These are phyloP conservation scores for Mallotus nudiflorus DNA, from an alignment of 345 rosid species.

Conservation along the genomic window DNA sequence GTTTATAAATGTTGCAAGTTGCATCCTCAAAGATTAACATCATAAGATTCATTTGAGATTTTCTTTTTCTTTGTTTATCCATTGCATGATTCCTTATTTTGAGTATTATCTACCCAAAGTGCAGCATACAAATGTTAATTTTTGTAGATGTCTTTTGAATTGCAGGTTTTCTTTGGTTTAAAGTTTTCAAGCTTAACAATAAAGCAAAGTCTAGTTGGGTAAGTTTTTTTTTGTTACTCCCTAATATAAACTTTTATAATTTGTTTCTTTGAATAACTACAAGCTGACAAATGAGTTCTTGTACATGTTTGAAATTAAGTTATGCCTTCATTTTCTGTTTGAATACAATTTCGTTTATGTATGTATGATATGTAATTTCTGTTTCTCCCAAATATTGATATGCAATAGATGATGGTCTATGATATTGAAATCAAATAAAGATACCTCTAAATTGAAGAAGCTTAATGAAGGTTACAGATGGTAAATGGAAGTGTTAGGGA, in stretches of 20 bases:
- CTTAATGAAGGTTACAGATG: too few relatives aligned
- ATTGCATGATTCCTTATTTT: not conserved
- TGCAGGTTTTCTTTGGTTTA: conserved; percentile 58
- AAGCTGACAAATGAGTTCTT: conserved; percentile 6
- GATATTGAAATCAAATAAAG: too few relatives aligned
- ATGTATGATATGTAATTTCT: too few relatives aligned
- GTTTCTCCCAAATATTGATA: too few relatives aligned
- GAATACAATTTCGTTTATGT: too few relatives aligned
- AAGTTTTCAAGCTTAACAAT: conserved; percentile 82
- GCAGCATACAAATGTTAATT: not conserved
- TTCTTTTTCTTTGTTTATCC: not conserved
- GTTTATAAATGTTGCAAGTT: not conserved
- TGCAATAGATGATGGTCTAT: too few relatives aligned
- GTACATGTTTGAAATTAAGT: not conserved
- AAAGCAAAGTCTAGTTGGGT: conserved; percentile 75
- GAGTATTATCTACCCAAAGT: not conserved
- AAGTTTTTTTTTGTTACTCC: conserved; percentile 34
- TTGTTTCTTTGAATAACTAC: not conserved
- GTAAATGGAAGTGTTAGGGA: not conserved
- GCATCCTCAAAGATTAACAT: not conserved
- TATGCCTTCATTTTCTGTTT: not conserved
- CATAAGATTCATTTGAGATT: not conserved
- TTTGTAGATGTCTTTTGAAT: conserved; percentile 43
- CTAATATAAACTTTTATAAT: not conserved
- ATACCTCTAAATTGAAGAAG: too few relatives aligned